Conservation (phyloP, 1,284 basidiomycete genomes). For the Laetiporus sulphureus region DNA sequence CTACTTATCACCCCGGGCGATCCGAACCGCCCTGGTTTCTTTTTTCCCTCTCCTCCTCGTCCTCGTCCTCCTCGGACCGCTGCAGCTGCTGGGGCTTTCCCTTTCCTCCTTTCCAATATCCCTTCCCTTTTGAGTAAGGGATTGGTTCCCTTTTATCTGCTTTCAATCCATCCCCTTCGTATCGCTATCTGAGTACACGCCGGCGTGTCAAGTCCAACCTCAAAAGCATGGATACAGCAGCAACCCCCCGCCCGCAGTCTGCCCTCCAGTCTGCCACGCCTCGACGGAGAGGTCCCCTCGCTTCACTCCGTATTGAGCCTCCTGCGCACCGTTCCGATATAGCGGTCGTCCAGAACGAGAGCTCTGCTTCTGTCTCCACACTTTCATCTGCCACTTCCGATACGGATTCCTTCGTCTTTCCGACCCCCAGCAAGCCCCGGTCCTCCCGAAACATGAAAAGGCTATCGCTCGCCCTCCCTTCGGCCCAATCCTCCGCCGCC, state of each 20-base stretch:
- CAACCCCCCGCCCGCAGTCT: constrained; percentile 25
- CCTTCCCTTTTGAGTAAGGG: constrained; percentile 14
- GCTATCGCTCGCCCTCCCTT: constrained; percentile 61
- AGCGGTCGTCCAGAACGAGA: constrained; percentile 41
- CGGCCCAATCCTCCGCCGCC: constrained; percentile 49
- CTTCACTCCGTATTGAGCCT: constrained; percentile 54
- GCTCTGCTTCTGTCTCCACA: constrained; percentile 37
- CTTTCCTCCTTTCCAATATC: constrained; percentile 10
- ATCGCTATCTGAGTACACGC: constrained; percentile 32
- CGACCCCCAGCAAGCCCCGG: constrained; percentile 31
- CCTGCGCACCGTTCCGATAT: constrained; percentile 41
- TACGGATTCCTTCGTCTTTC: constrained; percentile 41
- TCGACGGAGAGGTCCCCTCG: constrained; percentile 49
- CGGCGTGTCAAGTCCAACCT: constrained; percentile 39
- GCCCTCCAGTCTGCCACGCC: constrained; percentile 25
- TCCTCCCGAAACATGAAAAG: constrained; percentile 69
- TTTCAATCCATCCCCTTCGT: constrained; percentile 16
- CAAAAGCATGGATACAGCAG: constrained; percentile 33
- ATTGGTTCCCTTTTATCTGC: constrained; percentile 23
- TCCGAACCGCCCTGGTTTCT: too few species aligned
- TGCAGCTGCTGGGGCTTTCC: constrained; percentile 13
- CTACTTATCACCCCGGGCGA: too few species aligned
- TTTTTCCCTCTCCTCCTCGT: constrained; percentile 10
- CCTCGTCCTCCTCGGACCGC: too few species aligned
- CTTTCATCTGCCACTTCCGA: constrained; percentile 49